A percentile compares a stretch with the other conserved stretches of the same genome.
Evolutionary conservation across 805 yeast genomes (phyloP).

Genomic region (Metschnikowia similis): DNA sequence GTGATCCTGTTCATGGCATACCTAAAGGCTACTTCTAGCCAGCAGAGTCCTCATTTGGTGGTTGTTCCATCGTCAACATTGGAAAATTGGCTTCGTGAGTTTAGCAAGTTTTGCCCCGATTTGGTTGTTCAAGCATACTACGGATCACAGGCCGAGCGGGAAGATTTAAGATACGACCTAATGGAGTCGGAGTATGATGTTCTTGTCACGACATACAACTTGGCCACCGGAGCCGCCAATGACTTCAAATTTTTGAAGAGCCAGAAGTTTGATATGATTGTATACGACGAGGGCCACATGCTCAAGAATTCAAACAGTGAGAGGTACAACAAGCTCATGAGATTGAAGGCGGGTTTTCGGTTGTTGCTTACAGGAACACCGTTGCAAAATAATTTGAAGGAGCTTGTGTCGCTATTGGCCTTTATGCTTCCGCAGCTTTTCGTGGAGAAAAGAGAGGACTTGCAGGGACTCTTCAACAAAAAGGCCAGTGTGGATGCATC

Average conservation of each 20-base stretch:
- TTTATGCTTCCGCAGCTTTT: conserved; percentile 86
- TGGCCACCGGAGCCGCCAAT: conserved; percentile 81
- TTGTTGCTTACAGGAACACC: conserved; percentile 95
- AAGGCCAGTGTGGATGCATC: conserved; percentile 65
- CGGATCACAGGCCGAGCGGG: conserved; percentile 83
- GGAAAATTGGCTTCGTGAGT: conserved; percentile 97
- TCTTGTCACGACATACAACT: conserved; percentile 86
- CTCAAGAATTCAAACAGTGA: conserved; percentile 85
- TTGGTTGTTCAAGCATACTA: conserved; percentile 87
- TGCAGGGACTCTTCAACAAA: conserved; percentile 81
- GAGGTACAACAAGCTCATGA: conserved; percentile 83
- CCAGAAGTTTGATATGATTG: conserved; percentile 77
- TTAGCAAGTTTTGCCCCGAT: conserved; percentile 79
- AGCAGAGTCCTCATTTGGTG: conserved; percentile 78
- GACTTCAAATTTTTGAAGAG: conserved; percentile 77
- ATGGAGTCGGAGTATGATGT: conserved; percentile 68
- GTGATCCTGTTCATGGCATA: conserved; percentile 89
- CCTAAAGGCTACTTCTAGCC: conserved; percentile 58
- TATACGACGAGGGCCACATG: conserved; percentile 98
- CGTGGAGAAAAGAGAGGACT: conserved; percentile 74
- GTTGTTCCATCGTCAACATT: conserved; percentile 96
- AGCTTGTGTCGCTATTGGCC: conserved; percentile 82
- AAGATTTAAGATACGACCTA: conserved; percentile 71
- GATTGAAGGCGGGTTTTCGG: conserved; percentile 76
- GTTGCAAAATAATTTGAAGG: conserved; percentile 86